Percentiles rank a stretch among this genome's conserved stretches.
Evolutionary conservation across 257 asterid species (phyloP).

Genomic region (Echium plantagineum): DNA sequence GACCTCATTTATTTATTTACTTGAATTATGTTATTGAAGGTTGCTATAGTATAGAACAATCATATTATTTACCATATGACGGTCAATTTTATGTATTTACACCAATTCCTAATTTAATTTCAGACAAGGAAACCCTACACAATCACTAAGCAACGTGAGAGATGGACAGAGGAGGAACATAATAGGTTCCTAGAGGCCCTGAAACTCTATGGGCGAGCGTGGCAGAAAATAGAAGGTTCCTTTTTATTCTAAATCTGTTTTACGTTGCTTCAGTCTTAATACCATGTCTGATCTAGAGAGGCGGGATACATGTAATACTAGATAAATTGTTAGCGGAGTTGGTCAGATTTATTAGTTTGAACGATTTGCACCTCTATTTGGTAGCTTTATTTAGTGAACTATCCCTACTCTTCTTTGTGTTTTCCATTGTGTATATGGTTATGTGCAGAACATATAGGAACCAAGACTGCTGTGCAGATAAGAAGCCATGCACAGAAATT

Average conservation of each 20-base stretch:
- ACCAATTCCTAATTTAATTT: not conserved
- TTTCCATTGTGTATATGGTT: conserved; percentile 27
- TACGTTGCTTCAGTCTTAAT: not conserved
- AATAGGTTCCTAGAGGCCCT: conserved; percentile 80
- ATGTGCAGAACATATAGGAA: conserved; percentile 92
- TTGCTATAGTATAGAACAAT: too few relatives aligned
- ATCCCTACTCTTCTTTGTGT: conserved; percentile 28
- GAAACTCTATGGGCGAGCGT: conserved; percentile 95
- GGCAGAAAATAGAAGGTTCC: conserved; percentile 98
- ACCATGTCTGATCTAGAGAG: not conserved
- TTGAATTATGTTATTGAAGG: too few relatives aligned
- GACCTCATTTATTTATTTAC: not conserved
- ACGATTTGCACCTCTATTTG: conserved; percentile 15
- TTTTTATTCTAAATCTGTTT: not conserved
- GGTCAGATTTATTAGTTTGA: conserved; percentile 4
- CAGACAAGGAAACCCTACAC: conserved; percentile 95
- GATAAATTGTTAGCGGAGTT: not conserved
- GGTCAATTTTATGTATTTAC: not conserved
- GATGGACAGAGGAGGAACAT: conserved; percentile 99
- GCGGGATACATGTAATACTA: not conserved
- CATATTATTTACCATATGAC: too few relatives aligned
- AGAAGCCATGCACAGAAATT: conserved; percentile 99
- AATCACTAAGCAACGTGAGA: conserved; percentile 91
- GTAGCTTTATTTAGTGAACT: conserved; percentile 26
- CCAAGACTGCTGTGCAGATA: conserved; percentile 99